phyloP scores from a whole-genome alignment of 2,329 filamentous ascomycete genomes.

The Acephala macrosclerotiorum region DNA sequence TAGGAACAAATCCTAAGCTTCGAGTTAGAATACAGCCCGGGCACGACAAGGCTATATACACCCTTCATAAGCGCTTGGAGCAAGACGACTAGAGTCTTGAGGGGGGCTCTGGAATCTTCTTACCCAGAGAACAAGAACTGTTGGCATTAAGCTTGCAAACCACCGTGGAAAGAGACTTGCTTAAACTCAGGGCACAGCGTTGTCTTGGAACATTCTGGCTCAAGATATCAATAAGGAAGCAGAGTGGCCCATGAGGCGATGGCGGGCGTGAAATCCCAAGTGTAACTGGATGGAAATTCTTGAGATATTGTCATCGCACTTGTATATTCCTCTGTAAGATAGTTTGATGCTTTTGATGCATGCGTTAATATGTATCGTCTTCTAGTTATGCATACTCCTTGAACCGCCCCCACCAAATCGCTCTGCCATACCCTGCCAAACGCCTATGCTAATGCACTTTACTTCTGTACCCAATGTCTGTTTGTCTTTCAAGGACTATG shows the following conservation, averaged over 20 bases:
- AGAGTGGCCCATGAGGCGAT: background rate
- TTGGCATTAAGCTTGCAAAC: no score
- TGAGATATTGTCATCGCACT: background rate
- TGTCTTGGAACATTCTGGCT: no score
- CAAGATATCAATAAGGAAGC: background rate
- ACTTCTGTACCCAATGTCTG: background rate
- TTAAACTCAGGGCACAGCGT: no score
- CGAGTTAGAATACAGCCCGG: no score
- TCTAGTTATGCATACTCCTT: background rate
- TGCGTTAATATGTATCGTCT: background rate
- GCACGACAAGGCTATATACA: no score
- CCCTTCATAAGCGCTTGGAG: no score
- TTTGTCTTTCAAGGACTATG: constrained; percentile 20
- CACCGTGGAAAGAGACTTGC: no score
- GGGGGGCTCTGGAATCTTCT: no score
- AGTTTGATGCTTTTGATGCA: background rate
- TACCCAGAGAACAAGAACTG: no score
- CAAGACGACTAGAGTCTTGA: no score
- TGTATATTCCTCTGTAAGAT: background rate
- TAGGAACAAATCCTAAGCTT: no score
- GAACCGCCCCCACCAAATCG: background rate
- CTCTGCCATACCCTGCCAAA: background rate
- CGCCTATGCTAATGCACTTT: background rate
- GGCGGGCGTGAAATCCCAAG: background rate
- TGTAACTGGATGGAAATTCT: background rate